Base-by-base conservation (phyloP, 371 early-diverging fungal species). In the Amoeboaphelidium protococcarum region DNA sequence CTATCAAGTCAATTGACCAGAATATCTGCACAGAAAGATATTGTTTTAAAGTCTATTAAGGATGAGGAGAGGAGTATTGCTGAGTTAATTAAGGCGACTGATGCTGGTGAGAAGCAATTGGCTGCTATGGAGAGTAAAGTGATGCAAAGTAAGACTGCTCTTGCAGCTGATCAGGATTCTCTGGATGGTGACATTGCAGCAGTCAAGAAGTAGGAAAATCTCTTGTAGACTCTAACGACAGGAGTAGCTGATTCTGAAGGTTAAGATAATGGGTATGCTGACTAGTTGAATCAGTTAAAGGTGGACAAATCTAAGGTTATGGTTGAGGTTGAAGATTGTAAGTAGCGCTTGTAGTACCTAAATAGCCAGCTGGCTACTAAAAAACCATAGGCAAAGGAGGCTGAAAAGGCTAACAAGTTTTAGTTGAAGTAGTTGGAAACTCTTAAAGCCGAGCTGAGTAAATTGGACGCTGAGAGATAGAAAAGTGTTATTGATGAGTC, bases 211-310 rank as follows among this genome's bases (percentile, higher is more conserved):
- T 65, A 69, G 19, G 85, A 89, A 40, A 82, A 88, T 49, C 63
- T 95, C 26, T 57, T 91, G 12, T 85, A 87, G 53, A 80, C 88
- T 0, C 65, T 95, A 21, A 80, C 84, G 0, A 92, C 92, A 0
- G 96, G 96, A 26, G 62, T 92, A 19, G 68, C 91, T 1, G 75
- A 83, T 1, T 72, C 78, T 47, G 83, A 85, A 58, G 89, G 90
- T 2, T 76, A 80, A 47, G 87, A 90, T 50, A 82, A 75, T 53
- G 90, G 94, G 0, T 95, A 86, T 51, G 73, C 80, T 73, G 81
- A 89, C 54, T 91, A 90, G 54, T 58, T 95, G 6, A 79, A 80
- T 6, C 13, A 42, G 6, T 10, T 19, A 12, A 42, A 42, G 4
- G 21, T 16, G 13, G 42, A 42, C 20, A 42, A n/a, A n/a, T n/a